Base-by-base conservation (phyloP, 305 asterid genomes). In the Petunia hybrid region DNA sequence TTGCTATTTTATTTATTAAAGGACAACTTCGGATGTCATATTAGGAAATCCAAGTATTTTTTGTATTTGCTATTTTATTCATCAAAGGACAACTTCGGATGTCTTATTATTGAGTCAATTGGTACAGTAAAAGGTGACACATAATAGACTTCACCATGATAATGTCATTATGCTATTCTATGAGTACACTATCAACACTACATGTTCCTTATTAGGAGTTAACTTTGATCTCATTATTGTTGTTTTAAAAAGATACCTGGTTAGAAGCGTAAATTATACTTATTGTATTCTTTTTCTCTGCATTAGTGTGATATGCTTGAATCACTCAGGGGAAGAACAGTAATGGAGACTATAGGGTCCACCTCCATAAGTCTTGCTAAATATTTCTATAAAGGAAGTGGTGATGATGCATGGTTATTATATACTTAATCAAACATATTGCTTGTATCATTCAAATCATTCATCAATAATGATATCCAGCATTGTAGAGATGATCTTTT, bases 211-310 rank as follows among this genome's bases (percentile, higher is more conserved):
- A 7, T 48, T 56, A 56, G 61, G 61, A 14, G 61, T 48, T 71
- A 42, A 9, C 77, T 73, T 45, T 31, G 35, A 1, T 73, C 78
- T 73, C 62, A 73, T 73, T 51, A 13, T 51, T 48, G 45, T 48
- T 59, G 31, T 12, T 57, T 60, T 69, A 57, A 57, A 62, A 59
- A 67, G 51, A 76, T 41, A 80, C 83, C 59, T 68, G n/a, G 76
- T 80, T 68, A 56, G 48, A 55, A 62, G 83, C 78, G 14, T 68
- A 57, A 57, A 59, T 31, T 73, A n/a, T n/a, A n/a, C n/a, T n/a
- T n/a, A n/a, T 73, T 73, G 36, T 48, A 35, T 73, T 73, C 48
- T 48, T 73, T 73, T 73, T 51, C 1, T 70, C 22, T 73, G 35
- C 60, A 48, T 73, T 48, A n/a, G n/a, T 48, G 78, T 73, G 78